phyloP scores from a whole-genome alignment of 1,284 basidiomycete species.

The Pterulicium gracile region DNA sequence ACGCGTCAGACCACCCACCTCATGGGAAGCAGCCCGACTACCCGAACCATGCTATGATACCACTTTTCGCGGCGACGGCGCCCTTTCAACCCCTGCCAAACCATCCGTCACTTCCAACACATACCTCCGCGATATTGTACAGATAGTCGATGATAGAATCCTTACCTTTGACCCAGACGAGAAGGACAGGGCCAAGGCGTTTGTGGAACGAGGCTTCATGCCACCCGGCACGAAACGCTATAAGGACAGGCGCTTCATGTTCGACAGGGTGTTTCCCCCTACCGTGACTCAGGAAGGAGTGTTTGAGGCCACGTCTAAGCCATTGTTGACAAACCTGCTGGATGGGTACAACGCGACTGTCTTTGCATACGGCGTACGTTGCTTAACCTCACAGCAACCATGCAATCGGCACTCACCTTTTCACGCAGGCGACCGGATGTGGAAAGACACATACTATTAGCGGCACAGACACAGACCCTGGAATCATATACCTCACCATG shows the following conservation, averaged over 20 bases:
- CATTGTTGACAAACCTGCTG: constrained; percentile 72
- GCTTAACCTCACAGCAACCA: constrained; percentile 3
- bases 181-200: constrained; percentile 63
- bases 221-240: constrained; percentile 82
- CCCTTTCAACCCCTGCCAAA: constrained; percentile 56
- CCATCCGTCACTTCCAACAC: constrained; percentile 36
- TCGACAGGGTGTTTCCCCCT: constrained; percentile 83
- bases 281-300: constrained; percentile 77
- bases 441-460: constrained; percentile 98
- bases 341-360: constrained; percentile 96
- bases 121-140: constrained; percentile 62
- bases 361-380: constrained; percentile 90
- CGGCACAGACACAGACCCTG: constrained; percentile 77
- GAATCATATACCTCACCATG: constrained; percentile 95
- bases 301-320: constrained; percentile 76
- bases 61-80: constrained; percentile 71
- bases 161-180: constrained; percentile 95
- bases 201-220: constrained; percentile 70
- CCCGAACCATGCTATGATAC: constrained; percentile 60
- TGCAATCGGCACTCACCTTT: constrained; percentile 7
- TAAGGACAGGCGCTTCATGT: constrained; percentile 92
- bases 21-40: constrained; percentile 75
- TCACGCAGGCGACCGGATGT: constrained; percentile 82
- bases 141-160: constrained; percentile 76
- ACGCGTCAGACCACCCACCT: constrained; percentile 80